phyloP scores from a whole-genome alignment of 2,329 filamentous ascomycete species.

The Neobulgaria alba region DNA sequence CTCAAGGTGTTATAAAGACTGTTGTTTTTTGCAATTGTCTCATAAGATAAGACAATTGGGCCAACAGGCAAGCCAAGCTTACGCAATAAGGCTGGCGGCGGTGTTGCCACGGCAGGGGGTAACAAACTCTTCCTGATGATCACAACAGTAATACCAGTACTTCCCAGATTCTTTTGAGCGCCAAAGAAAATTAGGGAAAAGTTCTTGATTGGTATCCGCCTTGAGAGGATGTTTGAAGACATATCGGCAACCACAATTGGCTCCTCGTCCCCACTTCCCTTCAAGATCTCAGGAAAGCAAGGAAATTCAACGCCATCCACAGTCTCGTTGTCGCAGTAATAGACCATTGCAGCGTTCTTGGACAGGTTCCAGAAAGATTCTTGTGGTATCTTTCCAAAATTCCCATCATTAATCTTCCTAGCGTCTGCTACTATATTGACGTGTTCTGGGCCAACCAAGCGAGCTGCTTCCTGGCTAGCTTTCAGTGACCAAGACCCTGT shows the following conservation, averaged over 20 bases:
- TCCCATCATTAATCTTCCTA: constrained; percentile 59
- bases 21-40: constrained; percentile 84
- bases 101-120: constrained; percentile 55
- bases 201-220: constrained; percentile 67
- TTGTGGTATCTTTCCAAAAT: constrained; percentile 77
- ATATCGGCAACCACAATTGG: constrained; percentile 85
- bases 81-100: constrained; percentile 60
- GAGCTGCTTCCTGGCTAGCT: constrained; percentile 72
- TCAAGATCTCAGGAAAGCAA: constrained; percentile 56
- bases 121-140: constrained; percentile 77
- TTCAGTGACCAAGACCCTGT: constrained; percentile 90
- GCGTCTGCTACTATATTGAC: constrained; percentile 74
- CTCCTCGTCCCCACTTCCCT: constrained; percentile 47
- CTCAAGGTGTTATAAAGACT: constrained; percentile 93
- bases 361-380: constrained; percentile 70
- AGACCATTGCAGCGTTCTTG: constrained; percentile 63
- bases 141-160: constrained; percentile 76
- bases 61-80: constrained; percentile 68
- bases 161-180: constrained; percentile 89
- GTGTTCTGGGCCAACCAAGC: constrained; percentile 67
- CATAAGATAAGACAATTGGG: constrained; percentile 74
- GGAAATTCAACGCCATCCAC: constrained; percentile 91
- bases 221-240: constrained; percentile 86
- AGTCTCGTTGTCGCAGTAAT: constrained; percentile 86
- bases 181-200: constrained; percentile 85